These are phyloP conservation scores for Pestalotiopsis sp. DNA, from an alignment of 2,329 filamentous ascomycete species.

Conservation along the genomic window DNA sequence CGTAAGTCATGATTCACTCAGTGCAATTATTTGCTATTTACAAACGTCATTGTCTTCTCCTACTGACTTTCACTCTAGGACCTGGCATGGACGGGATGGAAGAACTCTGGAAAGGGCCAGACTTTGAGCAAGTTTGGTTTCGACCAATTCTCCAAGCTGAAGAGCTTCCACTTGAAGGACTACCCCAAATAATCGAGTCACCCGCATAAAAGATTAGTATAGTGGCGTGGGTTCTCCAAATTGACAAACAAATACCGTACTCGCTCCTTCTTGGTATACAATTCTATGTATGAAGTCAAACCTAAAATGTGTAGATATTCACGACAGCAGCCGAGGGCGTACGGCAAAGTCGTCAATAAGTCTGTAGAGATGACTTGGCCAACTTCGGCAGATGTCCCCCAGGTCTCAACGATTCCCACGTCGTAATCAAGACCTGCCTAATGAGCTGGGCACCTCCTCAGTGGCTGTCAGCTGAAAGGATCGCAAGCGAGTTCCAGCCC, in stretches of 20 bases:
- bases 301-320: not conserved
- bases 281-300: too few relatives aligned
- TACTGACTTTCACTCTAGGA: conserved; percentile 57
- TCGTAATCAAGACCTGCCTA: not conserved
- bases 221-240: not conserved
- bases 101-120: conserved; percentile 91
- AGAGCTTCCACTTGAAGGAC: conserved; percentile 93
- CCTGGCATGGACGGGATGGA: conserved; percentile 97
- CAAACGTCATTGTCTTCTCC: conserved; percentile 14
- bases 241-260: not conserved
- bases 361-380: not conserved
- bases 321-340: not conserved
- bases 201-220: not conserved
- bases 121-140: conserved; percentile 90
- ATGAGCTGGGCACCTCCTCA: not conserved
- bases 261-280: not conserved
- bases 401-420: not conserved
- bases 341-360: not conserved
- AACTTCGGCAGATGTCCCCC: not conserved
- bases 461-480: not conserved
- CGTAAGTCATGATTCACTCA: conserved; percentile 56
- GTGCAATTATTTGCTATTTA: not conserved
- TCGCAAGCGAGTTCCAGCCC: not conserved
- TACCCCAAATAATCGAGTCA: conserved; percentile 58
- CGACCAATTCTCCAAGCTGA: conserved; percentile 93